Conservation (phyloP, 2,329 filamentous ascomycete genomes). For the Venturia effusa region DNA sequence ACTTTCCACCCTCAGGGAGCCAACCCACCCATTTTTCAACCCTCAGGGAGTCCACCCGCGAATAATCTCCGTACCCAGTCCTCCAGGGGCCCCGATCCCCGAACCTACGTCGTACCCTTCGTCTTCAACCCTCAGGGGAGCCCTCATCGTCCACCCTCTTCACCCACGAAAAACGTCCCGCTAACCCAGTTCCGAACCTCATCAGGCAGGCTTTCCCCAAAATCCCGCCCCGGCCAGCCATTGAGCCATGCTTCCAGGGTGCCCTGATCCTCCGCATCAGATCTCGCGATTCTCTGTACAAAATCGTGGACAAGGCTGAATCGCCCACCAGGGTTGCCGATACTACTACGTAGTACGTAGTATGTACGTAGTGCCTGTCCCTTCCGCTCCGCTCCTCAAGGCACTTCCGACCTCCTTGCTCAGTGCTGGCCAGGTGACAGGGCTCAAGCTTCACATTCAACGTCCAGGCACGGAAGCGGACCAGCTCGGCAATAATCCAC, state of each 20-base stretch:
- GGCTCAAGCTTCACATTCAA: too few species aligned
- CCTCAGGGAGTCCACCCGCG: neutral
- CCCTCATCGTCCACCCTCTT: too few species aligned
- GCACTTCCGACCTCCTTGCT: neutral
- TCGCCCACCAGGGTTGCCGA: too few species aligned
- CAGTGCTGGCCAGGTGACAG: too few species aligned
- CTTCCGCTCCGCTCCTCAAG: neutral
- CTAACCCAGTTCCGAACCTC: neutral
- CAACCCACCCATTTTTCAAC: neutral
- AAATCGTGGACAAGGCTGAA: too few species aligned
- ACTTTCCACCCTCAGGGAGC: too few species aligned
- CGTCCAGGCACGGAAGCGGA: too few species aligned
- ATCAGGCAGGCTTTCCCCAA: neutral
- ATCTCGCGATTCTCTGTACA: too few species aligned
- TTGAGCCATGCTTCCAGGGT: neutral
- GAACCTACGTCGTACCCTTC: neutral
- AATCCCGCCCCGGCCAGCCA: neutral
- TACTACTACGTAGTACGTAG: too few species aligned
- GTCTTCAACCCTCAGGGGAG: neutral
- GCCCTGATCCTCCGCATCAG: neutral
- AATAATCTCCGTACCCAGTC: neutral
- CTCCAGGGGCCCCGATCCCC: neutral
- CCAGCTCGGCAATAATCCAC: too few species aligned
- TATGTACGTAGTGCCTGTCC: too few species aligned
- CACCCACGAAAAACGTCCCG: neutral